Evolutionary conservation across 169 alveolate genomes (phyloP).

Genomic region (Eimeria tenella): DNA sequence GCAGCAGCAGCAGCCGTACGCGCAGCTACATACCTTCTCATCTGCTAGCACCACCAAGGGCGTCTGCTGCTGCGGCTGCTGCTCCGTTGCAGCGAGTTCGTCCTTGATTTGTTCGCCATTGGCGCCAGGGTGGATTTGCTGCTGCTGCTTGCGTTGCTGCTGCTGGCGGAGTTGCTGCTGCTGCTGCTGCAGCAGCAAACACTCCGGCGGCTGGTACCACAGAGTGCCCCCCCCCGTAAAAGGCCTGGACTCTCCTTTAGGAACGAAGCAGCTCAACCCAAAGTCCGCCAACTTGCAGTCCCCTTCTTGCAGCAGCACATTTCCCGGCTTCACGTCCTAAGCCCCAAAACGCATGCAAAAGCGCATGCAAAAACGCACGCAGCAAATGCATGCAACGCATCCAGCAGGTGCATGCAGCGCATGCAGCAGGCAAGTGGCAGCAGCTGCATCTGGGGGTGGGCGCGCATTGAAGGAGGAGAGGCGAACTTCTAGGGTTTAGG

Average conservation of each 20-base stretch:
- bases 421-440: slow-evolving; percentile 24
- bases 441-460: neutral
- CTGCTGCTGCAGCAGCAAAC: slow-evolving; percentile 82
- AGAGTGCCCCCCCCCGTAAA: slow-evolving; percentile 93
- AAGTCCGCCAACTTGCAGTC: slow-evolving; percentile 92
- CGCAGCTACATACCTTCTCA: slow-evolving; percentile 19
- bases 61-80: slow-evolving; percentile 21
- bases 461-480: slow-evolving; percentile 14
- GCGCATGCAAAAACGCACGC: neutral
- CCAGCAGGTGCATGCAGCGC: neutral
- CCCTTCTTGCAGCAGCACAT: slow-evolving; percentile 91
- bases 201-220: slow-evolving; percentile 95
- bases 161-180: neutral
- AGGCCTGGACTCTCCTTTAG: slow-evolving; percentile 83
- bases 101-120: neutral
- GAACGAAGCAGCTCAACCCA: slow-evolving; percentile 90
- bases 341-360: neutral
- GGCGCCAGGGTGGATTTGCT: neutral
- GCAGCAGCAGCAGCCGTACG: neutral
- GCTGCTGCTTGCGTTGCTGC: slow-evolving; percentile 16
- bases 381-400: neutral
- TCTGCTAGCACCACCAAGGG: slow-evolving; percentile 15
- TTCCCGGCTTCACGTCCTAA: slow-evolving; percentile 93
- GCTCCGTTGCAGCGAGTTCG: neutral
- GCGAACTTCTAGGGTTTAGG: neutral